Base-by-base conservation (phyloP, 176 grass and related monocot species). In the Carex littledalei region DNA sequence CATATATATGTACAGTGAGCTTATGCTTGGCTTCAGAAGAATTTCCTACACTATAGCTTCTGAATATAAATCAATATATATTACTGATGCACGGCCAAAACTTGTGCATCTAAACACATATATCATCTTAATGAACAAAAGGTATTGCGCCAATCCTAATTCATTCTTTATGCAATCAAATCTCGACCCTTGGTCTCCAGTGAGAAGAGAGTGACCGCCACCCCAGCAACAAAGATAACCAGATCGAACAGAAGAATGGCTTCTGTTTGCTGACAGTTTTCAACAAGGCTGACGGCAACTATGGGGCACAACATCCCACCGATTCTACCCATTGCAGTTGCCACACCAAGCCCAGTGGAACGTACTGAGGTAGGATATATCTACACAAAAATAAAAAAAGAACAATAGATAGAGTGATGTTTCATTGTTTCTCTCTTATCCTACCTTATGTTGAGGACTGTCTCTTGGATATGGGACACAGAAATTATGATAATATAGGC, bases 271-370 rank as follows among this genome's bases (percentile, higher is more conserved):
- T 81, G 88, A 86, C 94, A 97, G 39, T 68, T 89, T 31, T 91
- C 58, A 18, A 97, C 71, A 86, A 97, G 58, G 34, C 45, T 76
- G 0, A 97, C 87, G 0, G 90, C 92, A 4, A 91, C 88, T 8
- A 97, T 67, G 13, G 92, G 94, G 78, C 94, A 92, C 63, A 97
- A 59, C 29, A 91, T 35, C 14, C 92, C 94, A 18, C 94, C 94
- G 12, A 94, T 73, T 85, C 89, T 94, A 11, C 94, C 92, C 1
- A 97, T 79, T 52, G 92, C 86, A 0, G 49, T 84, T 6, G 92
- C 90, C 13, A 86, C 75, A 54, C 94, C 94, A 31, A 94, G 76
- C 9, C 94, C 94, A 0, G 92, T 97, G 6, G 90, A 89, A 52
- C 94, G 90, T 0, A 88, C 88, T 2, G 88, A 85, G 20, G 94